Conservation (phyloP, 108 stramenopile species). For the Conticribra guillardii region DNA sequence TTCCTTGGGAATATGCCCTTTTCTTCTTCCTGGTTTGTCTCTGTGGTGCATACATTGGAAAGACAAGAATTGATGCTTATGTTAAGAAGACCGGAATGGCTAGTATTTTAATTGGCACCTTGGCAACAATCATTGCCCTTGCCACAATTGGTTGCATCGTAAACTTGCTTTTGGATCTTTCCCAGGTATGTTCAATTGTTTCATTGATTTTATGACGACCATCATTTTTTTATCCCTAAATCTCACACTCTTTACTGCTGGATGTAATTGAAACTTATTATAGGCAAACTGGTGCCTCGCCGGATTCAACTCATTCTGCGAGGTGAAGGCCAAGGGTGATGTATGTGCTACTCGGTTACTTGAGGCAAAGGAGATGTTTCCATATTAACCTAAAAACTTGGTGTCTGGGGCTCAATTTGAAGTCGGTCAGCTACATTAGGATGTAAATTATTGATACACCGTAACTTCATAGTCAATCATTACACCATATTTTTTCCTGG, state of each 20-base stretch:
- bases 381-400: too few relatives aligned
- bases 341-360: slow-evolving; percentile 11
- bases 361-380: slow-evolving; percentile 32
- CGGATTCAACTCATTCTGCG: slow-evolving; percentile 68
- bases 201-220: too few relatives aligned
- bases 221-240: too few relatives aligned
- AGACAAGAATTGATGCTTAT: slow-evolving; percentile 66
- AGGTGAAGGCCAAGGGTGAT: slow-evolving; percentile 25
- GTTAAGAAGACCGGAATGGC: slow-evolving; percentile 69
- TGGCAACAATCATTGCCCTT: slow-evolving; percentile 68
- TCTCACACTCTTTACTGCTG: too few relatives aligned
- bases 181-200: too few relatives aligned
- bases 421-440: too few relatives aligned
- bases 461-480: too few relatives aligned
- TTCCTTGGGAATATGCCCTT: slow-evolving; percentile 69
- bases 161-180: slow-evolving; percentile 57
- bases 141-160: slow-evolving; percentile 65
- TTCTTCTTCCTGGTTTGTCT: slow-evolving; percentile 70
- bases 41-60: slow-evolving; percentile 67
- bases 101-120: slow-evolving; percentile 55
- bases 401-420: too few relatives aligned
- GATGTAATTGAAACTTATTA: too few relatives aligned
- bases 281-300: slow-evolving; percentile 59
- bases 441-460: too few relatives aligned
- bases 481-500: too few relatives aligned